phyloP scores from a whole-genome alignment of 2,329 filamentous ascomycete species.

The Teratosphaeriaceae sp. region DNA sequence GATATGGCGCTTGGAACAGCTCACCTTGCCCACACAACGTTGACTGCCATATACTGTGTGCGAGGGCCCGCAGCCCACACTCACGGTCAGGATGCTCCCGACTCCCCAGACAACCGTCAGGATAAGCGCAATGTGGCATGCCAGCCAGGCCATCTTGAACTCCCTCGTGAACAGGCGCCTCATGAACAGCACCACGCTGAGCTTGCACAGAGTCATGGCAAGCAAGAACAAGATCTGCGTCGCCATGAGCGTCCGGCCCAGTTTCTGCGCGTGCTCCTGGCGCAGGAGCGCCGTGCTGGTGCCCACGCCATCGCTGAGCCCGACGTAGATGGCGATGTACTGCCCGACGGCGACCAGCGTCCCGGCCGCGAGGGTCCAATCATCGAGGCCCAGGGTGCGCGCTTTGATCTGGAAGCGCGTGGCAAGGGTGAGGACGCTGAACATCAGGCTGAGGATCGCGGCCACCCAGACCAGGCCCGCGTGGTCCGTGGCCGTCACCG shows the following conservation, averaged over 20 bases:
- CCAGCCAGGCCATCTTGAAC: constrained; percentile 14
- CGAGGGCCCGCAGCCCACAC: constrained; percentile 14
- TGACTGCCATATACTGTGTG: constrained; percentile 12
- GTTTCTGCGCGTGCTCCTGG: constrained; percentile 5
- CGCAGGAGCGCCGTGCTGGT: constrained; percentile 13
- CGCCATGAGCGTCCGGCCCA: constrained; percentile 19
- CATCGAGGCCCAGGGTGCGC: constrained; percentile 22
- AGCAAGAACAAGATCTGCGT: constrained; percentile 23
- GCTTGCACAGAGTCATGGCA: constrained; percentile 21
- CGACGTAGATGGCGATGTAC: constrained; percentile 19
- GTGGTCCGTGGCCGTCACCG: constrained; percentile 19
- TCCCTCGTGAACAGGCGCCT: constrained; percentile 26
- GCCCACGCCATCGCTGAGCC: constrained; percentile 14
- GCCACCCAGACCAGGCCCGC: constrained; percentile 24
- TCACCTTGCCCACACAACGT: constrained; percentile 16
- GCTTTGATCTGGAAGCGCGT: constrained; percentile 21
- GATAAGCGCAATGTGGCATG: constrained; percentile 11
- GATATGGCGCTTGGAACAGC: constrained; percentile 3
- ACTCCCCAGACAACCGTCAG: constrained; percentile 20
- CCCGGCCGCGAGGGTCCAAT: constrained; percentile 19
- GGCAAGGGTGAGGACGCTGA: constrained; percentile 20
- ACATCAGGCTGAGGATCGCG: constrained; percentile 21
- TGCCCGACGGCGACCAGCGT: constrained; percentile 17
- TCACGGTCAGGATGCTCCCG: constrained; percentile 18
- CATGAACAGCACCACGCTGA: constrained; percentile 26